Evolutionary conservation across 768 basidiomycete genomes (phyloP).

Genomic region (Boletus insuetus): DNA sequence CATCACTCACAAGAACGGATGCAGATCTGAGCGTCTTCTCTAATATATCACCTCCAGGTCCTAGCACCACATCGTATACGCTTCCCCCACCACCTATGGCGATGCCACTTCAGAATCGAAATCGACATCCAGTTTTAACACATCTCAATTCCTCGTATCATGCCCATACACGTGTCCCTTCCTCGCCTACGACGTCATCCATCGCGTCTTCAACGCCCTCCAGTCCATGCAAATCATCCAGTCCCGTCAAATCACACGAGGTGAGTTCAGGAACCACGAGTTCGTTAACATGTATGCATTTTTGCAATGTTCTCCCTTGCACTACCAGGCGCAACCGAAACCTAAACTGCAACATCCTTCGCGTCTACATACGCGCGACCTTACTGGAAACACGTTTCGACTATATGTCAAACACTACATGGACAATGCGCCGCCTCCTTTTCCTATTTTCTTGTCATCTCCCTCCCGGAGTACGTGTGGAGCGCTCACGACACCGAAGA

Average conservation of each 20-base stretch:
- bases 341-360: slow-evolving; percentile 70
- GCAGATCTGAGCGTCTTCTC: slow-evolving; percentile 11
- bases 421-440: slow-evolving; percentile 45
- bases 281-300: background rate
- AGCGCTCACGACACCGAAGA: slow-evolving; percentile 32
- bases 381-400: slow-evolving; percentile 69
- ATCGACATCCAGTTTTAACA: background rate
- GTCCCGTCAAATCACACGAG: slow-evolving; percentile 17
- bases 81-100: slow-evolving; percentile 15
- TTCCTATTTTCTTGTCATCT: background rate
- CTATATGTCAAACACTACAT: slow-evolving; percentile 80
- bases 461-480: slow-evolving; percentile 5
- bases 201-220: slow-evolving; percentile 30
- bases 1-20: background rate
- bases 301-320: background rate
- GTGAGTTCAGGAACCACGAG: background rate
- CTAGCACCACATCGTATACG: background rate
- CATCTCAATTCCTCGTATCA: background rate
- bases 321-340: slow-evolving; percentile 17
- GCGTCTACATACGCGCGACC: slow-evolving; percentile 60
- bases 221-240: slow-evolving; percentile 27
- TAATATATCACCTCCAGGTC: slow-evolving; percentile 5
- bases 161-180: slow-evolving; percentile 5
- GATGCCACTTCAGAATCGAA: slow-evolving; percentile 9
- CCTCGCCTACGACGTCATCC: slow-evolving; percentile 23